Base-by-base conservation (phyloP, 2,329 filamentous ascomycete species). In the Talaromyces sp. region DNA sequence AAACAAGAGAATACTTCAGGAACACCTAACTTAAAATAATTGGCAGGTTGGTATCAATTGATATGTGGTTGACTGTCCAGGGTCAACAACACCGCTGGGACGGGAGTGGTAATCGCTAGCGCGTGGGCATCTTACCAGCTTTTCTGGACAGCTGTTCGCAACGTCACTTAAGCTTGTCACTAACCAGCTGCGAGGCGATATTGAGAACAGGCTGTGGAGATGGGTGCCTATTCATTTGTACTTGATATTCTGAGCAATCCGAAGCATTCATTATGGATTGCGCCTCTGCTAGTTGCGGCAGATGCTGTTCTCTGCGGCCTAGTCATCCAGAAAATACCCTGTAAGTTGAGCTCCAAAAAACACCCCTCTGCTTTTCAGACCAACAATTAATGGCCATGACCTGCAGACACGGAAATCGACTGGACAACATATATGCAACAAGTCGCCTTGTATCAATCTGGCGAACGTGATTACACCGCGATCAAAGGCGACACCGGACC, bases 361-460 rank as follows among this genome's bases (percentile, higher is more conserved):
- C 14, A 9, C 27, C 31, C 4, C 27, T 36, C 18, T n/a, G 18
- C 0, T 56, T n/a, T 27, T 4, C 9, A 5, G 30, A 44, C 8
- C 1, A 54, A 28, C 5, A 44, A 30, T 31, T 51, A 40, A 59
- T 40, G 50, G 28, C 28, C 28, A 58, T 60, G 23, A 28, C 57
- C 30, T 27, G 51, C 67, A 91, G 95, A 99, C 74, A 99, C 95
- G 51, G 95, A 99, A 76, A 99, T 99, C 71, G 95, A 99, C 78
- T 99, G 94, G 94, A 85, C 84, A 63, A 92, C 95, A 0, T 99
- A 99, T 76, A 98, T 99, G 93, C 85, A 97, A 74, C 95, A 99
- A 72, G 83, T 98, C 52, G 78, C 84, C 47, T 87, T 93, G 68
- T 95, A 89, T 71, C 79, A 93, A 53, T 82, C 85, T 18, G 95